phyloP scores from a whole-genome alignment of 495 filamentous ascomycete species.

The Astrothelium macrocarpum region DNA sequence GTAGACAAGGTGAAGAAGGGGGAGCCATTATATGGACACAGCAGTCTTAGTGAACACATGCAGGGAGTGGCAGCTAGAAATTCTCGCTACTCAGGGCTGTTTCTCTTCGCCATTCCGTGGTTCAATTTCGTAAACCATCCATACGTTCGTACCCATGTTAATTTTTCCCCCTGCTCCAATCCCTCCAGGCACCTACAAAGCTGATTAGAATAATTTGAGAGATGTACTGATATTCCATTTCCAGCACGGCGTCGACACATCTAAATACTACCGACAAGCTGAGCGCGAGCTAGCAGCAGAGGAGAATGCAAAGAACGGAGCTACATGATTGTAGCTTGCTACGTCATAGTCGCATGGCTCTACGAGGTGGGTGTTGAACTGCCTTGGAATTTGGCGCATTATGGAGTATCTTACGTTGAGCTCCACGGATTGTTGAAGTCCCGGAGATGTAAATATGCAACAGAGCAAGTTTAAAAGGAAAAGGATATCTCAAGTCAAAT shows the following conservation, averaged over 20 bases:
- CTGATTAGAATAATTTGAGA: background rate
- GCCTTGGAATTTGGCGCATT: background rate
- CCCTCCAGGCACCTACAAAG: background rate
- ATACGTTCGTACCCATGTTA: conserved; percentile 41
- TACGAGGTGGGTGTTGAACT: background rate
- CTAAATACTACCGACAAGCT: conserved; percentile 96
- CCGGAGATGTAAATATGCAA: background rate
- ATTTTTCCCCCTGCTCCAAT: background rate
- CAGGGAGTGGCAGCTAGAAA: conserved; percentile 90
- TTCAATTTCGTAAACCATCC: conserved; percentile 97
- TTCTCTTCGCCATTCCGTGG: conserved; percentile 79
- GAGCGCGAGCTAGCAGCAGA: conserved; percentile 87
- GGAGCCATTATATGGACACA: conserved; percentile 81
- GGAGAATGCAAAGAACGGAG: conserved; percentile 13
- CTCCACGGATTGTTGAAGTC: background rate
- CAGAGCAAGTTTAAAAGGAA: background rate
- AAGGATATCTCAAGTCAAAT: background rate
- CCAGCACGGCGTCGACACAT: conserved; percentile 91
- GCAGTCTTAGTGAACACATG: conserved; percentile 67
- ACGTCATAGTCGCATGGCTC: background rate
- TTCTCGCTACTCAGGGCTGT: conserved; percentile 78
- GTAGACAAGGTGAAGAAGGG: conserved; percentile 85
- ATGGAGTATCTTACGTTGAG: background rate
- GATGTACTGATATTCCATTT: conserved; percentile 9
- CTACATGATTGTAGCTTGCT: background rate